Evolutionary conservation across 495 filamentous ascomycete genomes (phyloP).

Genomic region (Lasiosphaeria miniovina): DNA sequence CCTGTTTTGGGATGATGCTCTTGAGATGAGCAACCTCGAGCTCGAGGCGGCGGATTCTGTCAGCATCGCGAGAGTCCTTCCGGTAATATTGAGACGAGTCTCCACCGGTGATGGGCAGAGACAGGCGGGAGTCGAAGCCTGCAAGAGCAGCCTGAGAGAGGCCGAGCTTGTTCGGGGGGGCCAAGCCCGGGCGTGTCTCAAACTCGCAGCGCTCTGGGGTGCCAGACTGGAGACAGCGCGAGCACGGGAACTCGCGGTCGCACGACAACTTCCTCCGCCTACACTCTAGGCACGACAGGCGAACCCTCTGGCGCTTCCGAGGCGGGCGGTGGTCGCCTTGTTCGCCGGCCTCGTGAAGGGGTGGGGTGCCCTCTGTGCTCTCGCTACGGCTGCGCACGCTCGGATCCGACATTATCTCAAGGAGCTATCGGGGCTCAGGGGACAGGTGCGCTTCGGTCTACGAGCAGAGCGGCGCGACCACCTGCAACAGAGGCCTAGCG

Average conservation of each 20-base stretch:
- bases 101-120: constrained; percentile 21
- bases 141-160: constrained; percentile 31
- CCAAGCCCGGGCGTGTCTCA: constrained; percentile 45
- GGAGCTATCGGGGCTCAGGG: background rate
- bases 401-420: constrained; percentile 28
- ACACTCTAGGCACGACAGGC: constrained; percentile 50
- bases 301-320: constrained; percentile 47
- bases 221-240: constrained; percentile 50
- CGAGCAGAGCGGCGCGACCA: background rate
- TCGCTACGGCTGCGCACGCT: constrained; percentile 26
- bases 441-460: background rate
- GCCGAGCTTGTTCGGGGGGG: constrained; percentile 37
- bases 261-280: constrained; percentile 50
- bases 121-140: constrained; percentile 34
- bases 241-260: constrained; percentile 50
- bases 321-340: constrained; percentile 32
- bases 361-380: constrained; percentile 12
- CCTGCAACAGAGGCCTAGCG: background rate
- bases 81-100: constrained; percentile 23
- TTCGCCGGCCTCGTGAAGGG: constrained; percentile 6
- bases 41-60: constrained; percentile 48
- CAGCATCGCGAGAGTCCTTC: constrained; percentile 38
- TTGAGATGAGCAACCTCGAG: constrained; percentile 48
- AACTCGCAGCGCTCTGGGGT: constrained; percentile 49
- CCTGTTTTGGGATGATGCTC: constrained; percentile 36